phyloP scores from a whole-genome alignment of 345 rosid species.

The Aquilaria sinensis region DNA sequence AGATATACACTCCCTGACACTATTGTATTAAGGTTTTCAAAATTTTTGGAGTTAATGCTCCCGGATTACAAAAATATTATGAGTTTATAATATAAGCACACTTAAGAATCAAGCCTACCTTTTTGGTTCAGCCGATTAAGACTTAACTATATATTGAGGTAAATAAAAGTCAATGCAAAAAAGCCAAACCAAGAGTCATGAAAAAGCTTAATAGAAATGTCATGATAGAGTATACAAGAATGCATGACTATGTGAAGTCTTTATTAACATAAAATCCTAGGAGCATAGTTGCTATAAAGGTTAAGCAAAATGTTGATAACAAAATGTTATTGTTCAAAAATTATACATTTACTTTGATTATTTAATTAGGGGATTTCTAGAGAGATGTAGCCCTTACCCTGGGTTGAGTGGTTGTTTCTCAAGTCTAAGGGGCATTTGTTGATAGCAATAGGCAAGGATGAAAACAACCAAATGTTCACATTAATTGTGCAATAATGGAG shows the following conservation, averaged over 20 bases:
- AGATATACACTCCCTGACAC: too few species aligned
- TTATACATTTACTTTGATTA: background rate
- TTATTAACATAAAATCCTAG: background rate
- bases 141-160: background rate
- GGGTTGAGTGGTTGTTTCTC: background rate
- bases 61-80: too few species aligned
- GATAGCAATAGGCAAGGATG: background rate
- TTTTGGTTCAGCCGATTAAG: too few species aligned
- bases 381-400: background rate
- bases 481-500: background rate
- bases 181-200: background rate
- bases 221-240: background rate
- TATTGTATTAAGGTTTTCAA: too few species aligned
- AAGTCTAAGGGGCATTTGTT: background rate
- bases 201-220: background rate
- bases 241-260: background rate
- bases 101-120: too few species aligned
- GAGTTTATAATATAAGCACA: too few species aligned
- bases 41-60: too few species aligned
- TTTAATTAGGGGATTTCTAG: background rate
- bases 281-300: background rate
- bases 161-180: too few species aligned
- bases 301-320: background rate
- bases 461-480: constrained; percentile 5
- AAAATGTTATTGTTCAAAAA: background rate